These are phyloP conservation scores for Yarrowia galli DNA, from an alignment of 1,139 yeast genomes.

Conservation along the genomic window DNA sequence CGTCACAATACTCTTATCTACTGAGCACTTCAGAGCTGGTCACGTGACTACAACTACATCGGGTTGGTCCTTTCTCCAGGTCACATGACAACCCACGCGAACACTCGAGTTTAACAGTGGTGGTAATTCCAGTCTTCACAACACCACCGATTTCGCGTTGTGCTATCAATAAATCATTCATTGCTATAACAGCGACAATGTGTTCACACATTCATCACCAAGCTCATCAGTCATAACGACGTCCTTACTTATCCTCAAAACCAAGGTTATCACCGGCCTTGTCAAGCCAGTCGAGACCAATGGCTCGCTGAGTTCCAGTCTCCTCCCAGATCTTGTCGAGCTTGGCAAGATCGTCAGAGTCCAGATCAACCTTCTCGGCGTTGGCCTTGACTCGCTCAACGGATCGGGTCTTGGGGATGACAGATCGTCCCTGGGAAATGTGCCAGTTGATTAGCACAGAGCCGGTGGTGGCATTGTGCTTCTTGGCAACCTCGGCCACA, in stretches of 20 bases:
- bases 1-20: too few species aligned
- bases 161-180: too few species aligned
- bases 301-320: conserved; percentile 16
- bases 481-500: conserved; percentile 60
- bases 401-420: conserved; percentile 73
- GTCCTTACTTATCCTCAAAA: conserved; percentile 13
- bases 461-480: conserved; percentile 63
- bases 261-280: conserved; percentile 32
- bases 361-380: conserved; percentile 58
- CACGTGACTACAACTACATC: too few species aligned
- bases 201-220: too few species aligned
- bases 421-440: conserved; percentile 67
- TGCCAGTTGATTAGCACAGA: conserved; percentile 75
- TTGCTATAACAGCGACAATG: too few species aligned
- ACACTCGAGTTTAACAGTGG: too few species aligned
- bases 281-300: conserved; percentile 11
- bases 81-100: too few species aligned
- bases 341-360: conserved; percentile 60
- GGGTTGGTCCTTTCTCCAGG: too few species aligned
- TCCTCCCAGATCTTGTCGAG: conserved; percentile 42
- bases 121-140: too few species aligned
- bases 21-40: too few species aligned
- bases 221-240: too few species aligned
- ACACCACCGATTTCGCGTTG: too few species aligned
- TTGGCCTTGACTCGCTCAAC: conserved; percentile 66